These are phyloP conservation scores for Chrysopogon serrulatus DNA, from an alignment of 176 grass and related monocot genomes.

Conservation along the genomic window DNA sequence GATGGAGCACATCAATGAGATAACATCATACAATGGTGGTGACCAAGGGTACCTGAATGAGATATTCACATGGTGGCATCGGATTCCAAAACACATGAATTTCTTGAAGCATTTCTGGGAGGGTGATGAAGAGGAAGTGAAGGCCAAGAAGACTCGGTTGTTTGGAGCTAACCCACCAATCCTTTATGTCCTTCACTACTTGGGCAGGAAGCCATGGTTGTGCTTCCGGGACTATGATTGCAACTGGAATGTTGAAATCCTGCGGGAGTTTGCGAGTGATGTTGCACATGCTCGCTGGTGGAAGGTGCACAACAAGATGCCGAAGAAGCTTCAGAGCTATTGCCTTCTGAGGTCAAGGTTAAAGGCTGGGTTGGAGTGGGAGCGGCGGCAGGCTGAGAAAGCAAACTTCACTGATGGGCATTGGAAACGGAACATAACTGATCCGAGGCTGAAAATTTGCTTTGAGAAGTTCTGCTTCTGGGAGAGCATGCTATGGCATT, in stretches of 20 bases:
- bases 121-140: conserved; percentile 74
- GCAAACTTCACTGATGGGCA: conserved; percentile 78
- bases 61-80: conserved; percentile 98
- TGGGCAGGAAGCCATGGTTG: conserved; percentile 80
- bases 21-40: conserved; percentile 84
- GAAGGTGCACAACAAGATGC: conserved; percentile 83
- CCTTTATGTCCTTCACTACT: conserved; percentile 80
- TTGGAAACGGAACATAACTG: conserved; percentile 65
- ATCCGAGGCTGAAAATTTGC: conserved; percentile 66
- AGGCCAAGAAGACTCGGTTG: conserved; percentile 70
- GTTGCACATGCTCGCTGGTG: conserved; percentile 75
- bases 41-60: conserved; percentile 94
- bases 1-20: conserved; percentile 95
- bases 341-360: conserved; percentile 72
- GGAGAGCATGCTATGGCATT: conserved; percentile 95
- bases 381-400: conserved; percentile 73
- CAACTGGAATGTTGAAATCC: conserved; percentile 78
- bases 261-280: conserved; percentile 81
- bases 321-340: conserved; percentile 64
- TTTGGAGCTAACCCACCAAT: conserved; percentile 69
- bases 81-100: conserved; percentile 88
- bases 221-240: conserved; percentile 95
- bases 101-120: conserved; percentile 99
- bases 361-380: conserved; percentile 90
- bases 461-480: conserved; percentile 90